phyloP scores from a whole-genome alignment of 768 basidiomycete species.

The Omphalotus guepiniiformis region DNA sequence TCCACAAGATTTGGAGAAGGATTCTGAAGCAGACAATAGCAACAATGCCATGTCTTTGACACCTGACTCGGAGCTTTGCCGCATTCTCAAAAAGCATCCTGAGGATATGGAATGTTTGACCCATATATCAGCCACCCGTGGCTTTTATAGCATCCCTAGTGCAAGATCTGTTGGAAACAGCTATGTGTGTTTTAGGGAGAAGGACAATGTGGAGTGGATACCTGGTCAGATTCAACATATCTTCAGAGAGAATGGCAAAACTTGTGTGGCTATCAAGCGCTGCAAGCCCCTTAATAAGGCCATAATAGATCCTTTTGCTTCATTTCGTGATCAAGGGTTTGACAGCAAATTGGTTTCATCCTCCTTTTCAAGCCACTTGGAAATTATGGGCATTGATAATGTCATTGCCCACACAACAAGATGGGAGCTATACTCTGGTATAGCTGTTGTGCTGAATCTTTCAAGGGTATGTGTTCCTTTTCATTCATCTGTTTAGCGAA shows the following conservation, averaged over 20 bases:
- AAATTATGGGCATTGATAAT: not conserved
- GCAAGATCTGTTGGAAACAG: not conserved
- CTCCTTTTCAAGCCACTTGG: not conserved
- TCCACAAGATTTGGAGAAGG: not conserved
- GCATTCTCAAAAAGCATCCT: no score
- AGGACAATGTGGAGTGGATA: not conserved
- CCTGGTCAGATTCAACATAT: constrained; percentile 5
- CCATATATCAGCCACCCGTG: not conserved
- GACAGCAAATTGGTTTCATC: not conserved
- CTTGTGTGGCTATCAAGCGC: not conserved
- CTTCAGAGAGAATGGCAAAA: not conserved
- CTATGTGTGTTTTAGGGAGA: not conserved
- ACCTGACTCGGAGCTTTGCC: not conserved
- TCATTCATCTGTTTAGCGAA: no score
- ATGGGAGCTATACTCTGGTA: not conserved
- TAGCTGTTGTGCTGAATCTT: not conserved
- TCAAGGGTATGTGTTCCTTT: constrained; percentile 1
- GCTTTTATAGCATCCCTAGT: not conserved
- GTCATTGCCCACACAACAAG: not conserved
- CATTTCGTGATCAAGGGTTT: not conserved
- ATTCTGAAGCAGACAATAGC: not conserved
- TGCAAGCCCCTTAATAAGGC: not conserved
- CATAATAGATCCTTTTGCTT: not conserved
- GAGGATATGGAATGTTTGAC: not conserved
- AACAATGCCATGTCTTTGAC: not conserved